phyloP scores from a whole-genome alignment of 768 basidiomycete genomes.

The Erythrobasidium yunnanense region DNA sequence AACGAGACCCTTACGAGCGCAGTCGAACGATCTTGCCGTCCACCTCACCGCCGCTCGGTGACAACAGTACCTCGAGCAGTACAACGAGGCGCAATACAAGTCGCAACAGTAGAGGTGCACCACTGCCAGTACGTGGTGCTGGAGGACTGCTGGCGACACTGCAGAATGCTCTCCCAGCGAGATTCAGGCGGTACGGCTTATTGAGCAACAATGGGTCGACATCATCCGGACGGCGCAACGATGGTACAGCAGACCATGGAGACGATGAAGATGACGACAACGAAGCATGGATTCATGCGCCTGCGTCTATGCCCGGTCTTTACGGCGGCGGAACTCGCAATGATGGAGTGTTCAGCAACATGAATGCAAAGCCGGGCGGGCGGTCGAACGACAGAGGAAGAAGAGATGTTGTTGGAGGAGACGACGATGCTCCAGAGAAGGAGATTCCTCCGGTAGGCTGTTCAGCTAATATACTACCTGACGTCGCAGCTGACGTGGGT shows the following conservation, averaged over 20 bases:
- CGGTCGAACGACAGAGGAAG: constrained; percentile 39
- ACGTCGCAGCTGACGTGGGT: constrained; percentile 3
- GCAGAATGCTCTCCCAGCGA: neutral
- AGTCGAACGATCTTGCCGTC: neutral
- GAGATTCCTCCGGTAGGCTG: constrained; percentile 71
- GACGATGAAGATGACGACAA: constrained; percentile 24
- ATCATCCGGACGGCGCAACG: neutral
- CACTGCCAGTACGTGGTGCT: neutral
- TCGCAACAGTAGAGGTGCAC: too few relatives aligned
- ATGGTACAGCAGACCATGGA: constrained; percentile 21
- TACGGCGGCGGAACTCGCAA: constrained; percentile 67
- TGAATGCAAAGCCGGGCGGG: constrained; percentile 76
- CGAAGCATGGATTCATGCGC: neutral
- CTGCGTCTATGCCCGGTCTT: constrained; percentile 9
- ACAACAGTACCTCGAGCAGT: neutral
- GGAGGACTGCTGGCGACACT: neutral
- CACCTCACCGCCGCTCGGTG: neutral
- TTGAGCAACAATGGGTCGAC: neutral
- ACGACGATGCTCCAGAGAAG: constrained; percentile 47
- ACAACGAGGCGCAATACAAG: neutral
- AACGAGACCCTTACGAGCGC: constrained; percentile 14
- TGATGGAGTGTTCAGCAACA: constrained; percentile 91
- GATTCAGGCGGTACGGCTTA: constrained; percentile 4
- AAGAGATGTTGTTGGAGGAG: constrained; percentile 31
- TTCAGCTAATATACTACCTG: neutral